Conservation (phyloP, 2,329 filamentous ascomycete genomes). For the Aspergillus amoenus region DNA sequence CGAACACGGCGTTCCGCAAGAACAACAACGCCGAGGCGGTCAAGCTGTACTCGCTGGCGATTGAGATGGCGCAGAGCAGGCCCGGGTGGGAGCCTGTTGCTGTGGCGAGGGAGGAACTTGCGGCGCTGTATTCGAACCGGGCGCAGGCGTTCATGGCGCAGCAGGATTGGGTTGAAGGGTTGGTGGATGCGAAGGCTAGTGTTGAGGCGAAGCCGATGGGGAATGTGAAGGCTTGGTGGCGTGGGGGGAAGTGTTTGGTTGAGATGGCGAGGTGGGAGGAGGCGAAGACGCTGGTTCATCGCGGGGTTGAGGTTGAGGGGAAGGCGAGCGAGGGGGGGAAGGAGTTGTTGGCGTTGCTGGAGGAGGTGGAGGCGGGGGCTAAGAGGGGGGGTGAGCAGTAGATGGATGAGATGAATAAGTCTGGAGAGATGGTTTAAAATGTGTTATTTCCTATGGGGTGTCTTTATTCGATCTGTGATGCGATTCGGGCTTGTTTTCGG, state of each 20-base stretch:
- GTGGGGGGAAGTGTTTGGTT: conserved; percentile 75
- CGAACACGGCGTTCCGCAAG: conserved; percentile 81
- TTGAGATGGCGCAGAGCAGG: conserved; percentile 81
- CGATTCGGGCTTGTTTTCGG: not conserved
- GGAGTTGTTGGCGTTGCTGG: conserved; percentile 59
- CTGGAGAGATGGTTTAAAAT: not conserved
- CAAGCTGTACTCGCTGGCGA: conserved; percentile 77
- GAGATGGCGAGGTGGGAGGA: conserved; percentile 91
- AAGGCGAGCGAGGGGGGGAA: conserved; percentile 50
- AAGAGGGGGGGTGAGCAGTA: conserved; percentile 34
- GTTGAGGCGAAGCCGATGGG: conserved; percentile 82
- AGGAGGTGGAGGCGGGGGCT: conserved; percentile 64
- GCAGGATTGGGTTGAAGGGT: conserved; percentile 78
- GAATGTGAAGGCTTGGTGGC: conserved; percentile 95
- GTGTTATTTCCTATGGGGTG: not conserved
- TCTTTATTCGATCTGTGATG: too few species aligned
- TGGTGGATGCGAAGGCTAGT: conserved; percentile 83
- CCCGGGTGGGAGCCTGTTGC: conserved; percentile 86
- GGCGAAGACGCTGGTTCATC: conserved; percentile 73
- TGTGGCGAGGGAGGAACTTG: conserved; percentile 80
- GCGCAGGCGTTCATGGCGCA: conserved; percentile 86
- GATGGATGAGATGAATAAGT: not conserved
- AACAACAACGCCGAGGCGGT: conserved; percentile 70
- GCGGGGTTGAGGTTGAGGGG: conserved; percentile 80
- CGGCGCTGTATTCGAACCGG: conserved; percentile 77